These are phyloP conservation scores for Lophium mytilinum DNA, from an alignment of 495 filamentous ascomycete species.

Conservation along the genomic window DNA sequence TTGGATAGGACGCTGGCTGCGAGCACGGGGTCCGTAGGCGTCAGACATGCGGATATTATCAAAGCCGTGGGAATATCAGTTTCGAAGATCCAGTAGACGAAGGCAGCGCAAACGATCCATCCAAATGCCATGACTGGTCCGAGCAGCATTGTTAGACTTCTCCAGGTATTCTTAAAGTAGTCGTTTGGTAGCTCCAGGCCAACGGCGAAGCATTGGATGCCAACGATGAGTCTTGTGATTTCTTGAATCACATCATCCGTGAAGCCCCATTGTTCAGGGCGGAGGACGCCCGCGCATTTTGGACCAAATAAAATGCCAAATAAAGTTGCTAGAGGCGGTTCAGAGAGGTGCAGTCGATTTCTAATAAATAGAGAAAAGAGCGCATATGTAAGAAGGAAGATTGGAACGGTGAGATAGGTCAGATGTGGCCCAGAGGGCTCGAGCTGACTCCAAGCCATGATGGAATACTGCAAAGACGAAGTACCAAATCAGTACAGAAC, in stretches of 20 bases:
- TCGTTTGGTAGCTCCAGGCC: constrained; percentile 42
- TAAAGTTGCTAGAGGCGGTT: constrained; percentile 43
- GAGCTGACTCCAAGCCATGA: constrained; percentile 37
- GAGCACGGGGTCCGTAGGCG: constrained; percentile 45
- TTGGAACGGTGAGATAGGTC: constrained; percentile 38
- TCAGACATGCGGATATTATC: constrained; percentile 42
- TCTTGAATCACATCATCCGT: constrained; percentile 41
- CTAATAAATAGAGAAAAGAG: constrained; percentile 43
- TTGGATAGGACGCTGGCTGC: constrained; percentile 41
- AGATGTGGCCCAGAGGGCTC: constrained; percentile 40
- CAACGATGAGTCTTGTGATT: constrained; percentile 39
- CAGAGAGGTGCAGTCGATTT: constrained; percentile 44
- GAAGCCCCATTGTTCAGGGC: constrained; percentile 37
- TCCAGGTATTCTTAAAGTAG: constrained; percentile 40
- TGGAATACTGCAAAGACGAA: background rate
- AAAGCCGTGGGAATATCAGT: constrained; percentile 34
- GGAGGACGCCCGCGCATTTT: constrained; percentile 29
- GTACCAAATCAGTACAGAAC: too few relatives aligned
- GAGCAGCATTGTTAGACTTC: constrained; percentile 38
- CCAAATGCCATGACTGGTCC: constrained; percentile 44
- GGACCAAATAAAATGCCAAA: constrained; percentile 43
- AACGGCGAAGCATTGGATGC: constrained; percentile 42
- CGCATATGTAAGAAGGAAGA: constrained; percentile 42
- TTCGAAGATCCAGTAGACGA: constrained; percentile 35
- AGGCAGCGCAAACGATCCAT: constrained; percentile 40